Base-by-base conservation (phyloP, 2,329 filamentous ascomycete species). In the Septoria petroselini region DNA sequence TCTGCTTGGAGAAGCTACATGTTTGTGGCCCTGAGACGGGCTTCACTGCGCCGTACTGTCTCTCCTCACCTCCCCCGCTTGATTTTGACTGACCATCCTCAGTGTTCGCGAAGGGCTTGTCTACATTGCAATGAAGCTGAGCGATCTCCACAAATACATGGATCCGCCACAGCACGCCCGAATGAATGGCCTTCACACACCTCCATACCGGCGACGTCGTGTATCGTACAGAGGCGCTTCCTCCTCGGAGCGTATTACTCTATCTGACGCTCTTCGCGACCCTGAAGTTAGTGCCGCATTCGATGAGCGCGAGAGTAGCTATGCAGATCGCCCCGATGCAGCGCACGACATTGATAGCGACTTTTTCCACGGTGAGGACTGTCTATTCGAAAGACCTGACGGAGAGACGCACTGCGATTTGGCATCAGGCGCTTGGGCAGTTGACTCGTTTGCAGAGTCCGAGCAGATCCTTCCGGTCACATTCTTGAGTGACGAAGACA, bases 21-120 rank as follows among this genome's bases (percentile, higher is more conserved):
- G 94, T 97, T 69, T 91, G 88, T 67, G 89, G 88, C 7, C 91
- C 91, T 0, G 82, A 83, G 55, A 72, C 79, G 35, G 87, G 88
- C 45, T 95, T 90, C 68, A 91, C 89, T 53, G 84, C 88, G 60
- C 90, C 90, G 87, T 94, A 81, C 70, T n/a, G 81, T 42, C 41
- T 46, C 53, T 33, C 42, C 31, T 30, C 31, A 29, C 17, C 53
- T 7, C 34, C 11, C 43, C 3, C 35, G 41, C 21, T 29, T 27
- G 12, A 23, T 18, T 29, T 9, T 31, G 33, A 53, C 70, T 76
- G 58, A 75, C 62, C 50, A 50, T 54, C 43, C 48, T 47, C 65
- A 91, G 88, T 46, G 84, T 95, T 45, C 85, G 91, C 69, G 87
- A 95, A 76, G 91, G 93, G 37, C 85, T 96, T 78, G 81, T 97